These are phyloP conservation scores for Perilla frutescens DNA, from an alignment of 257 asterid species.

Conservation along the genomic window DNA sequence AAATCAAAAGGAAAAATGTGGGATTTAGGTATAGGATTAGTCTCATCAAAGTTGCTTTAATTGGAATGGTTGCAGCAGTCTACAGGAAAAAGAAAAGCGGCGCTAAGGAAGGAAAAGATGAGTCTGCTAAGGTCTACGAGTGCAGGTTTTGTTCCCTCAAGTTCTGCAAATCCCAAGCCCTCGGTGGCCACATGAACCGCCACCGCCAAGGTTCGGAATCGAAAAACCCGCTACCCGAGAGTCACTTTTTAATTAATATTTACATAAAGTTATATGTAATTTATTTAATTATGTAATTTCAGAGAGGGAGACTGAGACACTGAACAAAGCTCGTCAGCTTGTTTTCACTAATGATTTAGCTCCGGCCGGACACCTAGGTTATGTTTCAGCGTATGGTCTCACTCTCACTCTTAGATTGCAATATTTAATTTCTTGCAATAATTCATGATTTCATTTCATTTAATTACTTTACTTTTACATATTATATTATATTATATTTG, in stretches of 20 bases:
- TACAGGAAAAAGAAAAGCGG: constrained; percentile 90
- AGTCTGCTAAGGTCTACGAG: constrained; percentile 77
- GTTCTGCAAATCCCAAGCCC: constrained; percentile 99
- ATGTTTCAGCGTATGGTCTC: constrained; percentile 46
- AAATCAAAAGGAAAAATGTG: background rate
- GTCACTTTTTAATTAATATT: too few species aligned
- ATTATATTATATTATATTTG: background rate
- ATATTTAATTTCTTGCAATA: too few species aligned
- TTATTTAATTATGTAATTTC: background rate
- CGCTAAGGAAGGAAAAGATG: constrained; percentile 61
- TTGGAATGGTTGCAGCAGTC: constrained; percentile 44
- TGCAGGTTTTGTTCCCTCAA: constrained; percentile 99
- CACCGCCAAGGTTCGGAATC: constrained; percentile 81
- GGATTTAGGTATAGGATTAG: constrained; percentile 39
- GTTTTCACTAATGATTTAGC: constrained; percentile 79
- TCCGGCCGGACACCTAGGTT: constrained; percentile 61
- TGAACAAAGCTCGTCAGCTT: constrained; percentile 93
- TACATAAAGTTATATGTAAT: too few species aligned
- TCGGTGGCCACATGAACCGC: constrained; percentile 99
- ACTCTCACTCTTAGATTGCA: background rate
- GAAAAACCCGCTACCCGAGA: too few species aligned
- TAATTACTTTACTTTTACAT: background rate
- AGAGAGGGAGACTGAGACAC: constrained; percentile 97
- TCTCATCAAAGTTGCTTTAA: constrained; percentile 63
- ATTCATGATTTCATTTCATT: too few species aligned